Percentiles rank a stretch among this genome's conserved stretches.
Conservation (phyloP, 768 basidiomycete species). For the Termitomyces sp. region DNA sequence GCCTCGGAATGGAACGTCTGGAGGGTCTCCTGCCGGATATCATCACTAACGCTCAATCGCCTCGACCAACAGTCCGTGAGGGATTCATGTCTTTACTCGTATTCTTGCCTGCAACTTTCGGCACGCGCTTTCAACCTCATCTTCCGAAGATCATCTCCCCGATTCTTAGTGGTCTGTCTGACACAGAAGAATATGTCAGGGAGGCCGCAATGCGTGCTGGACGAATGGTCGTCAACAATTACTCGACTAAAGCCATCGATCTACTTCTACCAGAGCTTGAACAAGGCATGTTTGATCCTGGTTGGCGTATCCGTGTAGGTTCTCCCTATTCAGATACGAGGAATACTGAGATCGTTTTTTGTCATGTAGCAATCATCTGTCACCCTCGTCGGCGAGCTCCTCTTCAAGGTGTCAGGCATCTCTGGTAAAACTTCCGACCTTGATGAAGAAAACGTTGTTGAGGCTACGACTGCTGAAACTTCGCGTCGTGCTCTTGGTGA, state of each 20-base stretch:
- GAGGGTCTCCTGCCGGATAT: slow-evolving; percentile 94
- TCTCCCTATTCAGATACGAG: not conserved
- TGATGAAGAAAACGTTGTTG: slow-evolving; percentile 68
- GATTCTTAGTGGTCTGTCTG: slow-evolving; percentile 86
- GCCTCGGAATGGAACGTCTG: slow-evolving; percentile 95
- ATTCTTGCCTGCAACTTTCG: slow-evolving; percentile 93
- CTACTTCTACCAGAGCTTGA: slow-evolving; percentile 92
- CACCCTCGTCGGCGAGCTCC: slow-evolving; percentile 88
- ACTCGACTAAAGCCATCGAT: slow-evolving; percentile 88
- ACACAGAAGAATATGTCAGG: slow-evolving; percentile 90
- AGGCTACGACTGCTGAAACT: slow-evolving; percentile 62
- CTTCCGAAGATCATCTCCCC: slow-evolving; percentile 91
- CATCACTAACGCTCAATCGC: slow-evolving; percentile 84
- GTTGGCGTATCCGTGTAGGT: slow-evolving; percentile 90
- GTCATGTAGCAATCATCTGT: slow-evolving; percentile 81
- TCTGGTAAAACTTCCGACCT: slow-evolving; percentile 77
- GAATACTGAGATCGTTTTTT: slow-evolving; percentile 5
- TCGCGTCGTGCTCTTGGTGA: slow-evolving; percentile 85
- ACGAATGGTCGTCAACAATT: slow-evolving; percentile 94
- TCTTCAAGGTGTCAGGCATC: slow-evolving; percentile 97
- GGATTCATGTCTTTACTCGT: slow-evolving; percentile 98
- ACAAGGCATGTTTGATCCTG: slow-evolving; percentile 88
- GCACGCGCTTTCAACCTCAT: slow-evolving; percentile 93
- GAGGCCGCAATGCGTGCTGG: slow-evolving; percentile 99
- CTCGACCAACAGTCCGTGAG: slow-evolving; percentile 87